Percentiles rank a stretch among this genome's conserved stretches.
phyloP scores from a whole-genome alignment of 2,329 filamentous ascomycete genomes.

The Fusarium napiforme region DNA sequence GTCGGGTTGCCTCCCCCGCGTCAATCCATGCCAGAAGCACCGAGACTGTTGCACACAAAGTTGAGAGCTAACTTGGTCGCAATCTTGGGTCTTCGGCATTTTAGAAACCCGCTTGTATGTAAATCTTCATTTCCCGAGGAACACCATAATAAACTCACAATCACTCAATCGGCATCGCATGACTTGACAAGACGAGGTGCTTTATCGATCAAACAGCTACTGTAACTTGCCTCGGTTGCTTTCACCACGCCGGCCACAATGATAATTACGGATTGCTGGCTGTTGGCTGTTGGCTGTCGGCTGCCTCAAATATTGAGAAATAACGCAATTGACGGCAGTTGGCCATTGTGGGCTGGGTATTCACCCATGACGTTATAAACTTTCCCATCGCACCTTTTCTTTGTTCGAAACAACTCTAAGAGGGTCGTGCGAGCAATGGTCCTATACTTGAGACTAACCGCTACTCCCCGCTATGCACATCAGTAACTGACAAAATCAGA shows the following conservation, averaged over 20 bases:
- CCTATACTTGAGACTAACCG: background rate
- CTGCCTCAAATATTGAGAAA: background rate
- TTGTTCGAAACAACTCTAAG: slow-evolving; percentile 33
- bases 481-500: background rate
- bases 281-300: background rate
- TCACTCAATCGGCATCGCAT: background rate
- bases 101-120: slow-evolving; percentile 15
- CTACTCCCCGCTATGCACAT: background rate
- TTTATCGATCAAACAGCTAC: background rate
- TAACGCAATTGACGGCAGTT: background rate
- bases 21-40: slow-evolving; percentile 36
- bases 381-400: slow-evolving; percentile 4
- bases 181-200: slow-evolving; percentile 4
- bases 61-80: background rate
- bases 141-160: background rate
- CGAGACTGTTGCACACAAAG: slow-evolving; percentile 4
- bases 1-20: slow-evolving; percentile 37
- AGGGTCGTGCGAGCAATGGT: background rate
- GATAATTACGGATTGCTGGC: background rate
- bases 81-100: slow-evolving; percentile 15
- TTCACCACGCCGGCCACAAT: background rate
- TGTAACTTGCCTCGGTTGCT: slow-evolving; percentile 4
- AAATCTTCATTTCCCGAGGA: slow-evolving; percentile 34
- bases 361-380: slow-evolving; percentile 5
- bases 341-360: background rate